phyloP scores from a whole-genome alignment of 805 yeast genomes.

The Saccharomycopsis amapae region DNA sequence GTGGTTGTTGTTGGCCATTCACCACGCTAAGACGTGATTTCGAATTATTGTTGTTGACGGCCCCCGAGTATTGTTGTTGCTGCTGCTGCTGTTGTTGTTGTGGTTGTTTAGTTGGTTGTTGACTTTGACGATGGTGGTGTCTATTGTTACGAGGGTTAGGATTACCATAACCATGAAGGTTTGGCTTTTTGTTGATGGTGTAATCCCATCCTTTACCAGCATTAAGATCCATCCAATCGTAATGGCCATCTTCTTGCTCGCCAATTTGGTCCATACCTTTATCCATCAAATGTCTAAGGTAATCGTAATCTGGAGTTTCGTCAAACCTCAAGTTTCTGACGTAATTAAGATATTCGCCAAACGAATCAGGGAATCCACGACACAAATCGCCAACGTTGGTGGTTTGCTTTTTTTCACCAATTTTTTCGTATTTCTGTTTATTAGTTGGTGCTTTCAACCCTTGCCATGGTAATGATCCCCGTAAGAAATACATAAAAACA shows the following conservation, averaged over 20 bases:
- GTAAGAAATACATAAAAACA: slow-evolving; percentile 69
- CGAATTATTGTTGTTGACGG: slow-evolving; percentile 5
- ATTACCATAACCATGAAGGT: slow-evolving; percentile 76
- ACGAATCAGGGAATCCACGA: slow-evolving; percentile 63
- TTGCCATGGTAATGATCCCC: slow-evolving; percentile 85
- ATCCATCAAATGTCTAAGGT: slow-evolving; percentile 53
- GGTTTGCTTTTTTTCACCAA: slow-evolving; percentile 72
- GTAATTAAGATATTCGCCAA: slow-evolving; percentile 64
- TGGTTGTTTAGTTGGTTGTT: slow-evolving; percentile 26
- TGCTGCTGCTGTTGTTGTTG: slow-evolving; percentile 25
- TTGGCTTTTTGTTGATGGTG: slow-evolving; percentile 65
- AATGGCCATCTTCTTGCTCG: slow-evolving; percentile 56
- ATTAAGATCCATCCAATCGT: slow-evolving; percentile 78
- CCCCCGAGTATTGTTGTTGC: too few relatives aligned
- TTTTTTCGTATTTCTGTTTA: slow-evolving; percentile 74
- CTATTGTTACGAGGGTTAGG: slow-evolving; percentile 42
- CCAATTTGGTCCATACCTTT: slow-evolving; percentile 51
- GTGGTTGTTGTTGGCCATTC: too few relatives aligned
- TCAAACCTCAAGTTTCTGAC: slow-evolving; percentile 67
- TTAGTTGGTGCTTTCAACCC: slow-evolving; percentile 87
- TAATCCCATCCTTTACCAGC: slow-evolving; percentile 82
- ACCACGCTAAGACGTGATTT: slow-evolving; percentile 15
- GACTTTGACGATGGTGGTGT: slow-evolving; percentile 24
- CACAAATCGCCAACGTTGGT: slow-evolving; percentile 53
- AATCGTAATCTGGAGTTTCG: slow-evolving; percentile 72